These are phyloP conservation scores for Thuidium tamariscinum DNA, from an alignment of 225 moss, liverwort and hornwort species.

Conservation along the genomic window DNA sequence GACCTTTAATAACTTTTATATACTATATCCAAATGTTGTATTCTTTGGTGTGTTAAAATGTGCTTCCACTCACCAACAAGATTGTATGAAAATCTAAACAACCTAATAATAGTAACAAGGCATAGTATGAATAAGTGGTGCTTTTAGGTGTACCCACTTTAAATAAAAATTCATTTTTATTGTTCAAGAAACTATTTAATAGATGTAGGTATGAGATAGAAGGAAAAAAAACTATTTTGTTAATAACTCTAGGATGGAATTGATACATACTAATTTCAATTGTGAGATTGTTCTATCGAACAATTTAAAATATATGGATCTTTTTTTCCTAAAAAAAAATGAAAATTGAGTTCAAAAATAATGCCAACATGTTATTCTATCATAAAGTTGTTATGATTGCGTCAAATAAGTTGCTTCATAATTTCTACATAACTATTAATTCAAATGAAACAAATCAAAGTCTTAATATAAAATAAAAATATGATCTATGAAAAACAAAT, in stretches of 20 bases:
- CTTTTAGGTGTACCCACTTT: too few species aligned
- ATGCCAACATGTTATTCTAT: rapidly evolving
- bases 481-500: neutral
- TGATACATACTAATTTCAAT: neutral
- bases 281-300: too few species aligned
- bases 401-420: rapidly evolving
- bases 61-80: too few species aligned
- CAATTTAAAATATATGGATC: rapidly evolving
- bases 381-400: neutral
- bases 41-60: too few species aligned
- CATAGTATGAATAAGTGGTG: too few species aligned
- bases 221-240: neutral
- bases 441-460: neutral
- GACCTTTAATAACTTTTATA: too few species aligned
- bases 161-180: too few species aligned
- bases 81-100: too few species aligned
- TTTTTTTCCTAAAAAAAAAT: neutral
- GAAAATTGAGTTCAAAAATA: neutral
- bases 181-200: rapidly evolving
- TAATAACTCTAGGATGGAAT: neutral
- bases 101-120: too few species aligned
- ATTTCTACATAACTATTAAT: neutral
- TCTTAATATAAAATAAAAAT: neutral
- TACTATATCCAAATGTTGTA: too few species aligned
- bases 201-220: too few species aligned